Evolutionary conservation across 148 eudicot species (phyloP), one percentile per base, ranked within the genome.

Genomic region (Talinum fruticosum): DNA sequence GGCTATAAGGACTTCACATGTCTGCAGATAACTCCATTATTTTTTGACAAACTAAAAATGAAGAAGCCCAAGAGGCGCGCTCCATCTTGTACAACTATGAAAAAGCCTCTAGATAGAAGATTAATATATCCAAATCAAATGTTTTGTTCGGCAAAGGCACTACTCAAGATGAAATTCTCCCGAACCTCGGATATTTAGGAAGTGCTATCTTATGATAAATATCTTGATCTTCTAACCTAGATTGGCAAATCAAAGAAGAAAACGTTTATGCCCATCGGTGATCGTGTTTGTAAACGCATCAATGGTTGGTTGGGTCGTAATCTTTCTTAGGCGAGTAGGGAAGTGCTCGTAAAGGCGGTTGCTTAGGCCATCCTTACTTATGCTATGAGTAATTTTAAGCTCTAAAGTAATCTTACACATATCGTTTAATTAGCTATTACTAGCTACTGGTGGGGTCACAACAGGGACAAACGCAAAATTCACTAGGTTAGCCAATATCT

Each of bases 291-390:
- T 2, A 61, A 24, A 26, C 66, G 32, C 5, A n/a, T 61, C 6
- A 3, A 24, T 1, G 66, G 66, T 4, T 61, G 32, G 66, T 32
- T 8, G 32, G 23, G 34, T 13, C 8, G 13, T 6, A 12, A 28
- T 14, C 12, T 65, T 13, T 32, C 36, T 29, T 21, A 29, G 34
- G 34, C 36, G 0, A 29, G 36, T 8, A 10, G 69, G 34, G 64
- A 57, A 8, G 26, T 57, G 8, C 21, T 57, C 8, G 23, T 65
- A 79, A 62, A 72, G 76, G 62, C 61, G 76, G 38, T 72, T 75
- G 54, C 64, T 38, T n/a, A 61, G 19, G 6, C 29, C 65, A 72
- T 71, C 76, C 81, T 32, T n/a, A 61, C 66, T n/a, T 61, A 61
- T 6, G 66, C 66, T 0, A n/a, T 61, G 32, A 61, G 66, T 26